A percentile compares a stretch with the other conserved stretches of the same genome.
phyloP scores from a whole-genome alignment of 2,329 filamentous ascomycete species.

The Clarireedia homoeocarpa region DNA sequence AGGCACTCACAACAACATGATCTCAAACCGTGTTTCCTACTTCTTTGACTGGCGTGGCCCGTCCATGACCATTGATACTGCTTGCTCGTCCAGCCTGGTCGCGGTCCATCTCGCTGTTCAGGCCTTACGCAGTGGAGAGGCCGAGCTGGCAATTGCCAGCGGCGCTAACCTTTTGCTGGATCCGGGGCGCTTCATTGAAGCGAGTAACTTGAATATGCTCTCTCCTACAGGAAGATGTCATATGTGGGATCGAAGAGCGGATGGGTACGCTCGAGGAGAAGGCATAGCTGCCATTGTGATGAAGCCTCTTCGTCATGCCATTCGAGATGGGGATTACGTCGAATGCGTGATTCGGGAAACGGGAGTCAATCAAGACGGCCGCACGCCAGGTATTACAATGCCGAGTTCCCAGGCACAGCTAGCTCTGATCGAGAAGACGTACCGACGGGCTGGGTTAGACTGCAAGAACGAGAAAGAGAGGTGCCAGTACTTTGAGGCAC shows the following conservation, averaged over 20 bases:
- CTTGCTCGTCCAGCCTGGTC: slow-evolving; percentile 47
- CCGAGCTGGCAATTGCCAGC: slow-evolving; percentile 8
- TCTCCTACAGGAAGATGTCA: slow-evolving; percentile 30
- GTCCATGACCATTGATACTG: slow-evolving; percentile 49
- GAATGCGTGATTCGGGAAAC: slow-evolving; percentile 42
- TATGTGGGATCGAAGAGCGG: slow-evolving; percentile 25
- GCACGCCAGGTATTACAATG: slow-evolving; percentile 45
- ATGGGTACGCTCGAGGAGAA: slow-evolving; percentile 33
- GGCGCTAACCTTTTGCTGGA: slow-evolving; percentile 18
- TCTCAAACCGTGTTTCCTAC: no score
- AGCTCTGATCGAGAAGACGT: slow-evolving; percentile 36
- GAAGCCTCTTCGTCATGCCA: slow-evolving; percentile 49
- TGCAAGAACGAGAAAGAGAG: background rate
- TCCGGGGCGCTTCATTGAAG: slow-evolving; percentile 27
- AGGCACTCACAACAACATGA: no score
- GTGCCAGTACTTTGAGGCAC: slow-evolving; percentile 15
- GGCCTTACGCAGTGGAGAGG: slow-evolving; percentile 37
- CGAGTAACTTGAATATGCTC: slow-evolving; percentile 35
- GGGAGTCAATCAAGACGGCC: slow-evolving; percentile 41
- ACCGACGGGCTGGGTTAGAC: slow-evolving; percentile 36
- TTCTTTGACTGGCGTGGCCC: slow-evolving; percentile 35
- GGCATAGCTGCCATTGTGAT: slow-evolving; percentile 50
- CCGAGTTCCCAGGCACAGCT: slow-evolving; percentile 40
- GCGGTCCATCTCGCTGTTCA: slow-evolving; percentile 45
- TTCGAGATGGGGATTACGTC: slow-evolving; percentile 51